These are phyloP conservation scores for Haberlea rhodopensis DNA, from an alignment of 257 asterid species.

Conservation along the genomic window DNA sequence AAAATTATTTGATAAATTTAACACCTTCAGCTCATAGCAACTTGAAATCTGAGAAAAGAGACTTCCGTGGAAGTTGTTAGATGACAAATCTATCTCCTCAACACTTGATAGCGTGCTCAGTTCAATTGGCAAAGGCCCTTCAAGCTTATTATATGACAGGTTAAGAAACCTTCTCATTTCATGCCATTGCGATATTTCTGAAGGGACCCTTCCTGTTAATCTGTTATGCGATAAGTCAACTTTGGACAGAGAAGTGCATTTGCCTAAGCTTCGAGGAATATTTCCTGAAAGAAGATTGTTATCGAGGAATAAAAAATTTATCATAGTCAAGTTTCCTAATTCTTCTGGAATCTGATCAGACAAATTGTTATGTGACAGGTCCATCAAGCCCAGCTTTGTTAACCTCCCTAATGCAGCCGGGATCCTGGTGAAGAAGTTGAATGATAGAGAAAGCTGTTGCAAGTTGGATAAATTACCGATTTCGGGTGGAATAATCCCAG, in stretches of 20 bases:
- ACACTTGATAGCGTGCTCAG: conserved; percentile 38
- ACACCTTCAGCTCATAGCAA: conserved; percentile 38
- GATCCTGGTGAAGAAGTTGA: conserved; percentile 38
- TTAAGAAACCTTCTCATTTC: conserved; percentile 47
- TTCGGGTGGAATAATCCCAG: conserved; percentile 34
- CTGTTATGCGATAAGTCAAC: conserved; percentile 51
- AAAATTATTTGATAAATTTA: conserved; percentile 39
- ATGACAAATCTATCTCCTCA: conserved; percentile 51
- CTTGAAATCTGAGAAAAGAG: conserved; percentile 36
- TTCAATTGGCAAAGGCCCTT: conserved; percentile 44
- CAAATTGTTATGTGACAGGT: conserved; percentile 43
- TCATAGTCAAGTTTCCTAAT: conserved; percentile 32
- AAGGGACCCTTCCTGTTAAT: conserved; percentile 48
- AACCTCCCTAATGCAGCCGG: conserved; percentile 34
- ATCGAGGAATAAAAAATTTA: conserved; percentile 38
- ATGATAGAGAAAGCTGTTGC: conserved; percentile 41
- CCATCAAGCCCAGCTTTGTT: conserved; percentile 39
- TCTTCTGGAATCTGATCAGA: conserved; percentile 49
- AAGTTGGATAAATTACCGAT: conserved; percentile 29
- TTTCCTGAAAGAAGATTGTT: conserved; percentile 49
- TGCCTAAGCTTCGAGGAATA: conserved; percentile 45
- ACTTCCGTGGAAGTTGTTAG: conserved; percentile 38
- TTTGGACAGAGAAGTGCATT: conserved; percentile 35
- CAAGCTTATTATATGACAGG: conserved; percentile 49
- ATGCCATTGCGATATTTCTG: conserved; percentile 33